Conservation (phyloP, 2,329 filamentous ascomycete genomes). For the Scytalidium lignicola region DNA sequence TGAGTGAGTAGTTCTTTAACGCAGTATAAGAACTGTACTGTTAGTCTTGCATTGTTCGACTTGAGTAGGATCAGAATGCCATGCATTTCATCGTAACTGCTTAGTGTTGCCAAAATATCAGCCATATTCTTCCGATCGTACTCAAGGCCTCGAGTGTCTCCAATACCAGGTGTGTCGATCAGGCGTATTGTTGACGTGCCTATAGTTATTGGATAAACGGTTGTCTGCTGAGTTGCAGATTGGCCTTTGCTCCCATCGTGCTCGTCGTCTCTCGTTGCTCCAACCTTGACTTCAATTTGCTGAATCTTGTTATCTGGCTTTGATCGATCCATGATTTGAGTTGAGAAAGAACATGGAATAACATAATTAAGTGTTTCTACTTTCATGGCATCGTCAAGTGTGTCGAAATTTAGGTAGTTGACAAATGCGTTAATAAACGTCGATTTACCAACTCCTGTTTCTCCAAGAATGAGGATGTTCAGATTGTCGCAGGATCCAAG, state of each 20-base stretch:
- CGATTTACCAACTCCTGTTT: constrained; percentile 44
- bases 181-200: constrained; percentile 28
- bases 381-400: constrained; percentile 34
- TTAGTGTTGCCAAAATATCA: constrained; percentile 32
- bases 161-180: constrained; percentile 39
- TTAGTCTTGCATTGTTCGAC: constrained; percentile 33
- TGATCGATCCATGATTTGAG: constrained; percentile 26
- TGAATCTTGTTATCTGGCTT: constrained; percentile 19
- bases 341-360: constrained; percentile 35
- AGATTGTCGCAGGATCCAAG: constrained; percentile 26
- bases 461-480: constrained; percentile 42
- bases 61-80: constrained; percentile 39
- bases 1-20: constrained; percentile 35
- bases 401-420: constrained; percentile 37
- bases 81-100: constrained; percentile 31
- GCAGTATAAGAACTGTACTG: constrained; percentile 34
- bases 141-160: constrained; percentile 33
- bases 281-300: constrained; percentile 26
- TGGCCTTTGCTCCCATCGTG: constrained; percentile 26
- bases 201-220: constrained; percentile 28
- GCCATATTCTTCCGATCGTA: constrained; percentile 35
- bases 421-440: constrained; percentile 44
- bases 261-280: constrained; percentile 25
- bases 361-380: constrained; percentile 27
- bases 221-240: constrained; percentile 33